Conservation (phyloP, 768 basidiomycete species). For the Hericium alpestre region DNA sequence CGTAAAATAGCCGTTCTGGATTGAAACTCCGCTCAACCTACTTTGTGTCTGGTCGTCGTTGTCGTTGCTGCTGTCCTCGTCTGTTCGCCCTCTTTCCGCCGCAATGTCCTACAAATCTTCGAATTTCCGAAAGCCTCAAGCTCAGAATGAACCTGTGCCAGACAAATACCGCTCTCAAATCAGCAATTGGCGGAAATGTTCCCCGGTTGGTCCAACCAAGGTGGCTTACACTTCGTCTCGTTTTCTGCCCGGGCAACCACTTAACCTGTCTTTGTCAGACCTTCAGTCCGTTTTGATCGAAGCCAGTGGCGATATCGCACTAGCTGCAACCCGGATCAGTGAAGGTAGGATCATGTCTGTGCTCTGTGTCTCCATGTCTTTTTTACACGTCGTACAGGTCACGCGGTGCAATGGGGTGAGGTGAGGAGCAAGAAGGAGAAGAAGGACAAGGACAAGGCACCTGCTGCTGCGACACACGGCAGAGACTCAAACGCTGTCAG, state of each 20-base stretch:
- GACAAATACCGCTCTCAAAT: constrained; percentile 44
- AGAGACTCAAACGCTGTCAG: constrained; percentile 42
- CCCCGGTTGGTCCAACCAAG: constrained; percentile 60
- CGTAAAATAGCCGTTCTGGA: not conserved
- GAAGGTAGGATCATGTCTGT: constrained; percentile 41
- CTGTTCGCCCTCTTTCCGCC: not conserved
- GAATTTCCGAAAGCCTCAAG: constrained; percentile 19
- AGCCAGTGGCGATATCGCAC: constrained; percentile 54
- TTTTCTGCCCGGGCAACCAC: constrained; percentile 19
- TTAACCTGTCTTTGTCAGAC: constrained; percentile 29
- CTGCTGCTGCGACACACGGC: constrained; percentile 26
- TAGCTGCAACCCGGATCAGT: constrained; percentile 63
- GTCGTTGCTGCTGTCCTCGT: not conserved
- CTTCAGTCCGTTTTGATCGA: constrained; percentile 60
- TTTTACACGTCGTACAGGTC: constrained; percentile 35
- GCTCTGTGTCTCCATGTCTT: constrained; percentile 10
- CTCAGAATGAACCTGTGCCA: constrained; percentile 14
- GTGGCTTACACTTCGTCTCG: constrained; percentile 24
- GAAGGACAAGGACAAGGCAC: constrained; percentile 31
- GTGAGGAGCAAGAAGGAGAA: constrained; percentile 86
- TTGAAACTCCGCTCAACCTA: not conserved
- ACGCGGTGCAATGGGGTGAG: constrained; percentile 71
- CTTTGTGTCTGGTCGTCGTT: not conserved
- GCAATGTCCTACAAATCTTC: constrained; percentile 18
- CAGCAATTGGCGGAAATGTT: constrained; percentile 62